Evolutionary conservation across 768 basidiomycete genomes (phyloP).

Genomic region (Chalciporus sphaerocephalus): DNA sequence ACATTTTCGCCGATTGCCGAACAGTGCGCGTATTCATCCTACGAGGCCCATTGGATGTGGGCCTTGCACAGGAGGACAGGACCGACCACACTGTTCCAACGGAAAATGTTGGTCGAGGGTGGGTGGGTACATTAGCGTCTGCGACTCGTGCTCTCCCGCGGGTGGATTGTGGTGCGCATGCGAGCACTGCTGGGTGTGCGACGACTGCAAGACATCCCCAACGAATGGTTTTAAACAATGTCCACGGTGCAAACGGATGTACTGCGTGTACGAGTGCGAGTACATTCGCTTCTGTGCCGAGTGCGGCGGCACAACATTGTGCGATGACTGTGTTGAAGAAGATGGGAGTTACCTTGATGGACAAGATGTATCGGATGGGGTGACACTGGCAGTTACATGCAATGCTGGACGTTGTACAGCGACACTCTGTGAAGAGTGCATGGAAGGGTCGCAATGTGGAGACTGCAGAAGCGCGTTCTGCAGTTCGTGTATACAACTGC

Average conservation of each 20-base stretch:
- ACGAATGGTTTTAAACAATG: conserved; percentile 13
- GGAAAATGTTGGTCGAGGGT: conserved; percentile 18
- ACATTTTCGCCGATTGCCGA: neutral
- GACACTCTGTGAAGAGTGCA: conserved; percentile 12
- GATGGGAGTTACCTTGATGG: conserved; percentile 4
- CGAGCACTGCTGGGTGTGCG: conserved; percentile 20
- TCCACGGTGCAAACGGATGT: conserved; percentile 15
- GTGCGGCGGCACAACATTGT: conserved; percentile 19
- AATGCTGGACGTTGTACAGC: neutral
- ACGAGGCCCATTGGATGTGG: conserved; percentile 13
- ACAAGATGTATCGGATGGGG: conserved; percentile 8
- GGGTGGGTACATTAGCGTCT: conserved; percentile 10
- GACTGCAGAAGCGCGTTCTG: conserved; percentile 14
- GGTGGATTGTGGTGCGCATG: conserved; percentile 22
- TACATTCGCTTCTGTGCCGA: conserved; percentile 22
- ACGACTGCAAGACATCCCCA: conserved; percentile 17
- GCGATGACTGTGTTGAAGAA: conserved; percentile 26
- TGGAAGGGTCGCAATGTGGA: conserved; percentile 8
- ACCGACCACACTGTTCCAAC: conserved; percentile 13
- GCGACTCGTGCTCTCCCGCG: conserved; percentile 14
- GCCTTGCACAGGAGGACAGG: neutral
- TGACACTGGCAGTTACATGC: conserved; percentile 7
- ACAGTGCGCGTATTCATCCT: conserved; percentile 11
- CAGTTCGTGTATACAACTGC: conserved; percentile 8
- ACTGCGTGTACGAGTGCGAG: conserved; percentile 18